Evolutionary conservation across 1,139 yeast genomes (phyloP).

Genomic region (Saccharomycopsis hybrid): DNA sequence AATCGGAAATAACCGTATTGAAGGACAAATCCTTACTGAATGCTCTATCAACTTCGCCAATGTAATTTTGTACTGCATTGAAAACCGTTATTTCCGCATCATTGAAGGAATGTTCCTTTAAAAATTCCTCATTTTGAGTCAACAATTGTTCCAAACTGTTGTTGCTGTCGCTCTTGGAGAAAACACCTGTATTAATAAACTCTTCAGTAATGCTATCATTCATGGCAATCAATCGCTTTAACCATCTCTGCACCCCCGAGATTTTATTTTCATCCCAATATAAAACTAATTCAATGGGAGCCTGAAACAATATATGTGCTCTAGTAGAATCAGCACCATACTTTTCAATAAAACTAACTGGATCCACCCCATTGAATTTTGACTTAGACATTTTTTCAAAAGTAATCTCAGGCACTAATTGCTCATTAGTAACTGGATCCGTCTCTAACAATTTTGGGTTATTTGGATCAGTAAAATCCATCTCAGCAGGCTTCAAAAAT

Average conservation of each 20-base stretch:
- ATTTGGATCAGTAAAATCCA: conserved; percentile 34
- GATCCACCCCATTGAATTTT: conserved; percentile 90
- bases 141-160: conserved; percentile 8
- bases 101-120: conserved; percentile 26
- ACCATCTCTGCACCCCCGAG: conserved; percentile 83
- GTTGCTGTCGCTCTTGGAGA: not conserved
- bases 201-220: conserved; percentile 25
- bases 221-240: conserved; percentile 49
- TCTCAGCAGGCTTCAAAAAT: conserved; percentile 72
- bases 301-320: conserved; percentile 90
- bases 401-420: conserved; percentile 41
- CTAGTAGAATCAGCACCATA: conserved; percentile 95
- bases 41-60: conserved; percentile 49
- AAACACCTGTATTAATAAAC: conserved; percentile 20
- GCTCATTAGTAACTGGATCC: conserved; percentile 36
- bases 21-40: conserved; percentile 55
- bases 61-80: conserved; percentile 46
- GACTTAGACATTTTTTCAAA: conserved; percentile 96
- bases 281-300: conserved; percentile 75
- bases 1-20: conserved; percentile 83
- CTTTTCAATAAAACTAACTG: conserved; percentile 61
- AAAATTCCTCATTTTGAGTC: not conserved
- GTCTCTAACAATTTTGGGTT: conserved; percentile 37
- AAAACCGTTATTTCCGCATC: conserved; percentile 48
- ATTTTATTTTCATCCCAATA: conserved; percentile 90